These are phyloP conservation scores for Arachnomyces sp. DNA, from an alignment of 2,329 filamentous ascomycete species.

Conservation along the genomic window DNA sequence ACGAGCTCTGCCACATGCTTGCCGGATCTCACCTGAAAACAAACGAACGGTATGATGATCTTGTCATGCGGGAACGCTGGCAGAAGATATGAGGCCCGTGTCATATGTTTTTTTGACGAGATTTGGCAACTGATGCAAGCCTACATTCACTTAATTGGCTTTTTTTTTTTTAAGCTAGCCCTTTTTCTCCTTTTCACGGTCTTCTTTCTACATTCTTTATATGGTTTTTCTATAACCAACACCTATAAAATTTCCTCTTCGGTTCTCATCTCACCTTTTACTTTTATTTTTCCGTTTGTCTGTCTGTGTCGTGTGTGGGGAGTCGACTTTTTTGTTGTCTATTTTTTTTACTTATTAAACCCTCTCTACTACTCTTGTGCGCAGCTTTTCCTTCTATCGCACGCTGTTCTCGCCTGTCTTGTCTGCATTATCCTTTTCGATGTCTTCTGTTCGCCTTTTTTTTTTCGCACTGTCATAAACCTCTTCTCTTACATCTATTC, in stretches of 20 bases:
- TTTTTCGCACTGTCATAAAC: conserved; percentile 1
- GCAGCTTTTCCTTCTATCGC: background rate
- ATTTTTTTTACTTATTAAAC: background rate
- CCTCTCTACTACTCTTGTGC: background rate
- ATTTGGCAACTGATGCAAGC: background rate
- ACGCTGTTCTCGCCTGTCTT: no score
- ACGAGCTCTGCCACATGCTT: background rate
- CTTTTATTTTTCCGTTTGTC: background rate
- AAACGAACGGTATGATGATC: no score
- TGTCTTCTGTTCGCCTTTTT: background rate
- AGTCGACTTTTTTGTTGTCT: background rate
- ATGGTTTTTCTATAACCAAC: background rate
- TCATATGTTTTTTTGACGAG: background rate
- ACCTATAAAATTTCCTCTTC: background rate
- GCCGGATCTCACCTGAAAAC: background rate
- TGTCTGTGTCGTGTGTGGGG: background rate
- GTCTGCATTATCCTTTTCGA: background rate
- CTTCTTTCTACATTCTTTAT: background rate
- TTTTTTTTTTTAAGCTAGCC: background rate
- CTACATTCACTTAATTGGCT: background rate
- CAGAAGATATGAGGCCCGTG: background rate
- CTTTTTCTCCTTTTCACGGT: background rate
- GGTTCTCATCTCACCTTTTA: conserved; percentile 1
- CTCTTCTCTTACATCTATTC: no score
- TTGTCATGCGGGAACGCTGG: no score